These are phyloP conservation scores for Backusella tuberculispora DNA, from an alignment of 192 early-diverging fungal species.

Conservation along the genomic window DNA sequence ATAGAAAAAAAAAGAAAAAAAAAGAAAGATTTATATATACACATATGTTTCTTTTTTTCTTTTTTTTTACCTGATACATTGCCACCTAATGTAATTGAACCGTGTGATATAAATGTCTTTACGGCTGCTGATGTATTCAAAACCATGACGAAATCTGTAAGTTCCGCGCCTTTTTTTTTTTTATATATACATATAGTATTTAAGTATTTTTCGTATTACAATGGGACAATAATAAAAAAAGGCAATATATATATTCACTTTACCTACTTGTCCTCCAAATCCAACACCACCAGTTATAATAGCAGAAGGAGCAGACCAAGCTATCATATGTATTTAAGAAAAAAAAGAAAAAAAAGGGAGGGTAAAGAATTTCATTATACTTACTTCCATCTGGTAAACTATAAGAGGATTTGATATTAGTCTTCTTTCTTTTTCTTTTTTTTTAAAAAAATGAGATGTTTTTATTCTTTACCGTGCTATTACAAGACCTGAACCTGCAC, in stretches of 20 bases:
- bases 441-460: too few relatives aligned
- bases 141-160: conserved; percentile 92
- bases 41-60: too few relatives aligned
- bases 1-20: background rate
- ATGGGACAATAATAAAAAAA: background rate
- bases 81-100: conserved; percentile 90
- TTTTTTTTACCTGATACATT: conserved; percentile 65
- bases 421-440: too few relatives aligned
- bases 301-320: conserved; percentile 85
- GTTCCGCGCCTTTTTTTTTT: conserved; percentile 64
- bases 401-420: conserved; percentile 4
- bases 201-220: background rate
- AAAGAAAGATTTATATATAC: too few relatives aligned
- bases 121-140: conserved; percentile 86
- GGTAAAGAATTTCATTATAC: conserved; percentile 7
- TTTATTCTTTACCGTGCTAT: conserved; percentile 63
- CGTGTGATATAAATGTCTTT: conserved; percentile 83
- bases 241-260: background rate
- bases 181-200: background rate
- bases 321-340: conserved; percentile 28
- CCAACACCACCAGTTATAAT: conserved; percentile 80
- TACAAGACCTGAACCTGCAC: conserved; percentile 88
- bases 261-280: conserved; percentile 76
- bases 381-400: conserved; percentile 74
- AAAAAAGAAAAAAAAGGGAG: background rate